Evolutionary conservation across 2,329 filamentous ascomycete species (phyloP).

Genomic region (Colletotrichum destructivum): DNA sequence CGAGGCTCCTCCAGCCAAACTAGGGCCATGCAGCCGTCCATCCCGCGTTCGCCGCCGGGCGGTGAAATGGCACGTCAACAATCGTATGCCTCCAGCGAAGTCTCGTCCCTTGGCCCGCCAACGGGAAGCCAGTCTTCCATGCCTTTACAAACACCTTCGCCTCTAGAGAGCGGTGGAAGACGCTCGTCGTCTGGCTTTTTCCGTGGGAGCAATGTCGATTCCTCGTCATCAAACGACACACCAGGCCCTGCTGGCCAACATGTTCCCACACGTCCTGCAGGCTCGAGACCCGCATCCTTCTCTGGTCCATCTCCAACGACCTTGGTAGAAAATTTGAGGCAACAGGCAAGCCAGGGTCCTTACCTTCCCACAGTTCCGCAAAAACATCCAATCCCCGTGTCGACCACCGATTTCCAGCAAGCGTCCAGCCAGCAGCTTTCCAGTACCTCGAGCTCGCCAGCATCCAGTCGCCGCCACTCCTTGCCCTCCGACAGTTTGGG

Average conservation of each 20-base stretch:
- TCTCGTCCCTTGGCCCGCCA: conserved; percentile 49
- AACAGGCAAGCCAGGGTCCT: neutral
- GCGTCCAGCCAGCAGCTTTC: neutral
- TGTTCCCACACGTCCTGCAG: neutral
- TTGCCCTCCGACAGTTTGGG: conserved; percentile 18
- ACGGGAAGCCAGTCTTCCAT: conserved; percentile 47
- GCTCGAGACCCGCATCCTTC: conserved; percentile 24
- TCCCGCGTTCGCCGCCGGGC: neutral
- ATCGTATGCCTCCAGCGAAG: conserved; percentile 38
- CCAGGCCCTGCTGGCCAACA: conserved; percentile 28
- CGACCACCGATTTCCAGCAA: neutral
- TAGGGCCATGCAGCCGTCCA: neutral
- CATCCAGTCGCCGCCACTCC: conserved; percentile 29
- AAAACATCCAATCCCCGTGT: neutral
- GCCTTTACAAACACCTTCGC: conserved; percentile 49
- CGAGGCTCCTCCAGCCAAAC: neutral
- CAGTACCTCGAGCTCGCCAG: neutral
- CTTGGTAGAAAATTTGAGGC: neutral
- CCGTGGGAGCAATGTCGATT: conserved; percentile 7
- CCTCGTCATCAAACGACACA: neutral
- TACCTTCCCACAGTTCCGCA: conserved; percentile 26
- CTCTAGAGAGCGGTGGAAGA: conserved; percentile 44
- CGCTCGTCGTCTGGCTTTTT: conserved; percentile 43
- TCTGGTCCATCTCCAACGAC: conserved; percentile 16
- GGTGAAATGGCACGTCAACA: conserved; percentile 6